Evolutionary conservation across 768 basidiomycete genomes (phyloP).

Genomic region (Pulveroboletus sp.): DNA sequence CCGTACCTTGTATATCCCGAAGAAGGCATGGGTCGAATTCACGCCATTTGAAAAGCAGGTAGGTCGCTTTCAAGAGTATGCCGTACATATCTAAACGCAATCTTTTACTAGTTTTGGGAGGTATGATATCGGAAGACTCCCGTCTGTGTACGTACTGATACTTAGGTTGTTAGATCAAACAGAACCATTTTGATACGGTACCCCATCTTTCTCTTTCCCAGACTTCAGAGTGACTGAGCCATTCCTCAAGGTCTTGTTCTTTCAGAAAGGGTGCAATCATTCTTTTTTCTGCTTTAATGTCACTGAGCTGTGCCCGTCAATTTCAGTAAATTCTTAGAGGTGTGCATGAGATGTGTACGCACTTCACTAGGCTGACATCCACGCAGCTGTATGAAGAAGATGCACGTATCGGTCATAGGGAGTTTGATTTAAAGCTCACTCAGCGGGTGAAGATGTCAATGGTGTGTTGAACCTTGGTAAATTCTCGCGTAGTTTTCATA

Average conservation of each 20-base stretch:
- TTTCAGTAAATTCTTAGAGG: constrained; percentile 77
- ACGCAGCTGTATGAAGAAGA: constrained; percentile 87
- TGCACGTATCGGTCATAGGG: constrained; percentile 85
- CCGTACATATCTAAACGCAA: neutral
- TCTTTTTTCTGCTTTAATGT: constrained; percentile 4
- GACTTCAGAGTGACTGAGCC: constrained; percentile 14
- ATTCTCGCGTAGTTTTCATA: neutral
- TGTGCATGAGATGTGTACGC: constrained; percentile 21
- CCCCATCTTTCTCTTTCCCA: constrained; percentile 4
- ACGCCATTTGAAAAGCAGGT: constrained; percentile 95
- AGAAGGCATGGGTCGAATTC: constrained; percentile 71
- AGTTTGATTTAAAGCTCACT: constrained; percentile 92
- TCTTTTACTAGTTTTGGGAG: constrained; percentile 61
- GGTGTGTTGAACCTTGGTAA: constrained; percentile 43
- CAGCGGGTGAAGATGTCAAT: constrained; percentile 98
- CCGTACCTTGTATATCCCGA: constrained; percentile 78
- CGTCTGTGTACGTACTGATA: neutral
- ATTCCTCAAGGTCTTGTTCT: constrained; percentile 71
- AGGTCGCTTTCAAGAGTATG: constrained; percentile 5
- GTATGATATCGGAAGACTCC: constrained; percentile 32
- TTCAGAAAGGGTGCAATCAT: constrained; percentile 83
- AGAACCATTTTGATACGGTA: constrained; percentile 94
- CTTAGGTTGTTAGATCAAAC: constrained; percentile 74
- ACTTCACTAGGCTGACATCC: neutral
- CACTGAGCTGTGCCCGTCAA: constrained; percentile 17